A percentile compares a stretch with the other conserved stretches of the same genome.
Conservation (phyloP, 2,329 filamentous ascomycete genomes). For the Ceratocystis ficicola region DNA sequence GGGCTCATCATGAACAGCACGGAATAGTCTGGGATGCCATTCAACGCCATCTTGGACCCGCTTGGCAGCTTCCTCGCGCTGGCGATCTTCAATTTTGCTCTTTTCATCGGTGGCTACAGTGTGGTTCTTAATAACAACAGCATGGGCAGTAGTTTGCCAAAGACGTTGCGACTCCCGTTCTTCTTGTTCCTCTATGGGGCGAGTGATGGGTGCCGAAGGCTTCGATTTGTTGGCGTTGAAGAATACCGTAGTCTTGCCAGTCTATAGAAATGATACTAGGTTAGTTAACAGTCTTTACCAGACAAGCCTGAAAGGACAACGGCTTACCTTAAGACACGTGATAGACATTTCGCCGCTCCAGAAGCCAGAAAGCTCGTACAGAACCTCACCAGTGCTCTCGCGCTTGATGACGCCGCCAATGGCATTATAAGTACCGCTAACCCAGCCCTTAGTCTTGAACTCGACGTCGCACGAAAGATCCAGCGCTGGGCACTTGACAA, state of each 20-base stretch:
- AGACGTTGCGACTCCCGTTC: constrained; percentile 81
- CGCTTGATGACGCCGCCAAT: constrained; percentile 87
- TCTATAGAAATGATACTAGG: constrained; percentile 40
- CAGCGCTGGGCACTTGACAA: constrained; percentile 79
- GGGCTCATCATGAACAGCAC: constrained; percentile 56
- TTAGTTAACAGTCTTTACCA: not conserved
- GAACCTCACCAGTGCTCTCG: constrained; percentile 67
- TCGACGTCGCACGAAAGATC: constrained; percentile 83
- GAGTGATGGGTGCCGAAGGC: constrained; percentile 58
- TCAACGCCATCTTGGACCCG: constrained; percentile 67
- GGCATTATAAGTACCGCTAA: constrained; percentile 89
- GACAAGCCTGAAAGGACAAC: not conserved
- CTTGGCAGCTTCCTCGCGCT: constrained; percentile 75
- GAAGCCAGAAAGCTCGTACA: constrained; percentile 84
- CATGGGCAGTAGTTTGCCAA: constrained; percentile 70
- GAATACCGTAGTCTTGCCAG: constrained; percentile 74
- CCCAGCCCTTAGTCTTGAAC: constrained; percentile 98
- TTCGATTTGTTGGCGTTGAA: constrained; percentile 76
- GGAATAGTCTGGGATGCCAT: constrained; percentile 82
- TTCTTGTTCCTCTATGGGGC: constrained; percentile 74
- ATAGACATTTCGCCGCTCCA: constrained; percentile 96
- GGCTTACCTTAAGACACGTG: constrained; percentile 61
- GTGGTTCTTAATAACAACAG: constrained; percentile 76
- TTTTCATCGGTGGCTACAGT: constrained; percentile 87
- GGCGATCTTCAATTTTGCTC: constrained; percentile 85